These are phyloP conservation scores for Sistotremastrum suecicum DNA, from an alignment of 768 basidiomycete species.

Conservation along the genomic window DNA sequence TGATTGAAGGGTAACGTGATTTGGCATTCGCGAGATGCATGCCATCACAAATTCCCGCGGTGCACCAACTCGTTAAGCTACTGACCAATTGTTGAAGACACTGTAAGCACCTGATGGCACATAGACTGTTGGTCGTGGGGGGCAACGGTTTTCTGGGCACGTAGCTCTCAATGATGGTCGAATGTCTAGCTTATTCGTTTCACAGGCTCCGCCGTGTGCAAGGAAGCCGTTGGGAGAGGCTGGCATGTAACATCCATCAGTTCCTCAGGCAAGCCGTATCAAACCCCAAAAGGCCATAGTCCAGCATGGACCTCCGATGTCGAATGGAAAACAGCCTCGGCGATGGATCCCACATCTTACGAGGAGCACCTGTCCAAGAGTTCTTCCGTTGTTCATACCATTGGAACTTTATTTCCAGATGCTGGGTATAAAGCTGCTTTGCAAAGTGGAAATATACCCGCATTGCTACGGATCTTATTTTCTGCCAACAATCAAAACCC, in stretches of 20 bases:
- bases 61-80: too few relatives aligned
- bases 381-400: conserved; percentile 81
- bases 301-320: conserved; percentile 86
- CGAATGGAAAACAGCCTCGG: conserved; percentile 76
- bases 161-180: conserved; percentile 4
- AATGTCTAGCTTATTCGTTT: background rate
- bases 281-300: conserved; percentile 77
- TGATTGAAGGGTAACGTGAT: too few relatives aligned
- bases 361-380: conserved; percentile 47
- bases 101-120: conserved; percentile 14
- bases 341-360: conserved; percentile 65
- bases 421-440: conserved; percentile 67
- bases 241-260: conserved; percentile 85
- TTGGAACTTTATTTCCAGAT: conserved; percentile 81
- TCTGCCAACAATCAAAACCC: conserved; percentile 37
- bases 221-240: conserved; percentile 70
- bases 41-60: too few relatives aligned
- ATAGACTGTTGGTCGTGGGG: conserved; percentile 84
- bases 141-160: conserved; percentile 95
- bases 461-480: conserved; percentile 32
- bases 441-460: conserved; percentile 39
- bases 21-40: too few relatives aligned
- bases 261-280: conserved; percentile 76
- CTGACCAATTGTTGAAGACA: too few relatives aligned
- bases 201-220: conserved; percentile 86